Evolutionary conservation across 495 filamentous ascomycete species (phyloP), one percentile per base, ranked within the genome.

Genomic region (Bacidia gigantensis): DNA sequence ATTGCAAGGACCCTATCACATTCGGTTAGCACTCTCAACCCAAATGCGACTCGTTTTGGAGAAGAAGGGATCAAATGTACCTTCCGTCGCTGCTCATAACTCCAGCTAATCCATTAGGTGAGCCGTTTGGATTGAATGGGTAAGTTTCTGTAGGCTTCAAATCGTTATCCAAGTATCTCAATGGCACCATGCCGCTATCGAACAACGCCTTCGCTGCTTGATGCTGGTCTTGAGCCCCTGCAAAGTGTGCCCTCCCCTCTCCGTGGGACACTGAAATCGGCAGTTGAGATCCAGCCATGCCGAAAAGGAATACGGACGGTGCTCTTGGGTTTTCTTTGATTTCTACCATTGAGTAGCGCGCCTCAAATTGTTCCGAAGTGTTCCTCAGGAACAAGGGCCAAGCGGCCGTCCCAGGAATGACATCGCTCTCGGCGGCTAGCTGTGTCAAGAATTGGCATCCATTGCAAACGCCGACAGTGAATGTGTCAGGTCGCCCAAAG

Each of bases 401-500:
- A 67, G 80, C 66, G 48, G 79, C 70, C 3, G 89, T 79, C 21
- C 93, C 92, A 2, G 89, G 90, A 54, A 98, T 93, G 26, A 95
- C 68, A 23, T 82, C 79, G 62, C 83, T 25, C 10, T 17, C 47
- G 7, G 3, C 10, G 5, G 47, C 86, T 14, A 98, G 73, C 17
- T 84, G 79, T 11, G 81, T 84, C 20, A 97, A 73, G 79, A 98
- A 95, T 67, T 98, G 92, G 58, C 92, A 96, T 44, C 92, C 92
- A 64, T 98, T 98, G 76, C 92, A 97, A 22, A 97, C 90, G 48
- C 93, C 92, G 0, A 98, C 75, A 7, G 86, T 78, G 67, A 98
- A 98, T 9, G 92, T 96, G 57, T 95, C 85, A 29, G 79, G 77
- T 32, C 93, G 78, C 62, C 82, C 76, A 67, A 98, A 97, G 79